Percentiles rank a stretch among this genome's conserved stretches.
Evolutionary conservation across 371 early-diverging fungal species (phyloP).

Genomic region (Circinella umbellata): DNA sequence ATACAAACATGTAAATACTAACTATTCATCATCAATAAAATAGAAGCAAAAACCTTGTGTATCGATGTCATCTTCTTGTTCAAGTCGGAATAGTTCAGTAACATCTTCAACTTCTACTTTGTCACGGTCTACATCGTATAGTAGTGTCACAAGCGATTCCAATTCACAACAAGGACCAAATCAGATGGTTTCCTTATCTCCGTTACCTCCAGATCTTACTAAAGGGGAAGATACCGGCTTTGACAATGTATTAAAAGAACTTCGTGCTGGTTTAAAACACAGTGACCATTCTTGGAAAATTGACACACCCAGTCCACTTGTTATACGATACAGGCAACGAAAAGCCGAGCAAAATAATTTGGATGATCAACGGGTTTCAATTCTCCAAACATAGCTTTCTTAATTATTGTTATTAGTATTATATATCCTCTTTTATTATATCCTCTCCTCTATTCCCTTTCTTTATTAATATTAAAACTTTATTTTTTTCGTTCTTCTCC

Average conservation of each 20-base stretch:
- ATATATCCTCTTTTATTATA: neutral
- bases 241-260: conserved; percentile 40
- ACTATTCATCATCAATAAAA: neutral
- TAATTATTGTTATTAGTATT: neutral
- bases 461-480: neutral
- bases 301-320: conserved; percentile 11
- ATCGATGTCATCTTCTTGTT: conserved; percentile 9
- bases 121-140: conserved; percentile 20
- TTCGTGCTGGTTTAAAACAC: conserved; percentile 38
- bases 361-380: neutral
- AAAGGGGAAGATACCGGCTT: conserved; percentile 33
- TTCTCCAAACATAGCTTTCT: neutral
- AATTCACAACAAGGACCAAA: neutral
- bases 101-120: conserved; percentile 11
- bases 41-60: conserved; percentile 8
- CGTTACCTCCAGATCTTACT: neutral
- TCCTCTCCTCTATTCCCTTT: neutral
- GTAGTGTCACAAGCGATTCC: conserved; percentile 12
- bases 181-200: neutral
- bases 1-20: neutral
- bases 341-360: conserved; percentile 15
- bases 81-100: conserved; percentile 6
- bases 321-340: conserved; percentile 21
- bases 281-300: conserved; percentile 38
- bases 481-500: neutral